Conservation (phyloP, 768 basidiomycete species). For the Pleurotus tuber-regium region DNA sequence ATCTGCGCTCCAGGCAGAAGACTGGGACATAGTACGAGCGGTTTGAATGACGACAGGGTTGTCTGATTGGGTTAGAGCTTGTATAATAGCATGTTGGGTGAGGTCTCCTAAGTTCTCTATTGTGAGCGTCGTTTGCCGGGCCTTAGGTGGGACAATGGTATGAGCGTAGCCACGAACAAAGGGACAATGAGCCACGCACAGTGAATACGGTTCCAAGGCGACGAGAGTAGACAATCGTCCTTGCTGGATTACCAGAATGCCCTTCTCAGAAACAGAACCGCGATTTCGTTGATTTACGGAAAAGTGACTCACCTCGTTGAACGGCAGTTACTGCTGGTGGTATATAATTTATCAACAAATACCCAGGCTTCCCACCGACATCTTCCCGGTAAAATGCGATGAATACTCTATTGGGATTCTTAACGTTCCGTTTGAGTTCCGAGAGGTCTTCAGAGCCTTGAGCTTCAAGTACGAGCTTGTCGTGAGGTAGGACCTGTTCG, state of each 20-base stretch:
- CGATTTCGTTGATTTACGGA: slow-evolving; percentile 21
- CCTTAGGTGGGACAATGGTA: slow-evolving; percentile 19
- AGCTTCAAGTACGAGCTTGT: slow-evolving; percentile 38
- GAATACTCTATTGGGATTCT: slow-evolving; percentile 35
- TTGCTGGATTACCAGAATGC: slow-evolving; percentile 28
- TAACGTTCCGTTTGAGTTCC: slow-evolving; percentile 43
- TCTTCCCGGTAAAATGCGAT: slow-evolving; percentile 48
- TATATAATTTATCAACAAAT: slow-evolving; percentile 43
- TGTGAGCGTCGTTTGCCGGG: slow-evolving; percentile 42
- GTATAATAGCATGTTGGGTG: slow-evolving; percentile 34
- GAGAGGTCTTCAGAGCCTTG: slow-evolving; percentile 40
- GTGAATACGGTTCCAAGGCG: slow-evolving; percentile 45
- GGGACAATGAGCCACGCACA: slow-evolving; percentile 30
- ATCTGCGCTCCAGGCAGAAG: not conserved
- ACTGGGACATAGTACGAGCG: slow-evolving; percentile 4
- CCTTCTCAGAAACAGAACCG: slow-evolving; percentile 19
- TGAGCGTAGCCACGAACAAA: slow-evolving; percentile 15
- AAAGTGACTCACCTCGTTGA: slow-evolving; percentile 24
- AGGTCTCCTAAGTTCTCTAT: slow-evolving; percentile 43
- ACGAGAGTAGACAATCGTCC: slow-evolving; percentile 46
- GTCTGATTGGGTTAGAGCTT: slow-evolving; percentile 31
- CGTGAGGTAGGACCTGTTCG: slow-evolving; percentile 23
- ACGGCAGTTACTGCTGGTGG: slow-evolving; percentile 39
- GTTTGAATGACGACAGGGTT: slow-evolving; percentile 10
- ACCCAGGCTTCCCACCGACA: slow-evolving; percentile 32